Conservation (phyloP, 2,329 filamentous ascomycete genomes). For the Curvularia lunata region DNA sequence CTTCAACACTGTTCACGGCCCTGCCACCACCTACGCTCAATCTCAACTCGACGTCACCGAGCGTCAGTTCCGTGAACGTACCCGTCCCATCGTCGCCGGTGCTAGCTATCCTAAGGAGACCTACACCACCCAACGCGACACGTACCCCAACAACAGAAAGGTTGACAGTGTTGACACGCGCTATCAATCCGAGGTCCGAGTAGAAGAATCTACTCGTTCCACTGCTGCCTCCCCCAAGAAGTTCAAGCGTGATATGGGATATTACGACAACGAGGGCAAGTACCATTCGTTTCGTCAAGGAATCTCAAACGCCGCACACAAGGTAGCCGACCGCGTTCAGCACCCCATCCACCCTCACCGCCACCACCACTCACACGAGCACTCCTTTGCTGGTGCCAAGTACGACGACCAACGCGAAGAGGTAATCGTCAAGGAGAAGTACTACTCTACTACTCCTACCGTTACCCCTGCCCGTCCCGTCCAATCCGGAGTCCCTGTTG, state of each 20-base stretch:
- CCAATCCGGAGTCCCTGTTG: constrained; percentile 48
- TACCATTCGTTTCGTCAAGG: constrained; percentile 78
- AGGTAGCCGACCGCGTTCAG: constrained; percentile 65
- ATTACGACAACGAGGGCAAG: constrained; percentile 79
- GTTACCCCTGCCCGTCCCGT: constrained; percentile 42
- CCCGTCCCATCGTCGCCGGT: constrained; percentile 60
- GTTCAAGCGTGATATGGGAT: constrained; percentile 72
- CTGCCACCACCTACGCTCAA: constrained; percentile 62
- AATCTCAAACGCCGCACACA: constrained; percentile 62
- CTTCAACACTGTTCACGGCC: constrained; percentile 55
- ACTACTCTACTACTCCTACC: constrained; percentile 41
- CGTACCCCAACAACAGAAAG: constrained; percentile 47
- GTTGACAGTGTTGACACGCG: constrained; percentile 43
- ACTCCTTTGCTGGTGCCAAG: constrained; percentile 46
- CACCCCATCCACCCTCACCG: constrained; percentile 67
- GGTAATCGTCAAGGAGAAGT: constrained; percentile 57
- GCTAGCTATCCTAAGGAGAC: constrained; percentile 49
- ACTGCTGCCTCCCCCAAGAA: constrained; percentile 60
- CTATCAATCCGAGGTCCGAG: constrained; percentile 56
- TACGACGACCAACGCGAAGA: constrained; percentile 52
- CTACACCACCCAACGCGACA: constrained; percentile 52
- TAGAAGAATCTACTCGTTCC: constrained; percentile 56
- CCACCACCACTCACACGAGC: constrained; percentile 52
- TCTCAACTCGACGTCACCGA: constrained; percentile 62
- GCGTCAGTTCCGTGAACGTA: constrained; percentile 71